phyloP scores from a whole-genome alignment of 805 yeast species.

The Sugiyamaella mastotermitis region DNA sequence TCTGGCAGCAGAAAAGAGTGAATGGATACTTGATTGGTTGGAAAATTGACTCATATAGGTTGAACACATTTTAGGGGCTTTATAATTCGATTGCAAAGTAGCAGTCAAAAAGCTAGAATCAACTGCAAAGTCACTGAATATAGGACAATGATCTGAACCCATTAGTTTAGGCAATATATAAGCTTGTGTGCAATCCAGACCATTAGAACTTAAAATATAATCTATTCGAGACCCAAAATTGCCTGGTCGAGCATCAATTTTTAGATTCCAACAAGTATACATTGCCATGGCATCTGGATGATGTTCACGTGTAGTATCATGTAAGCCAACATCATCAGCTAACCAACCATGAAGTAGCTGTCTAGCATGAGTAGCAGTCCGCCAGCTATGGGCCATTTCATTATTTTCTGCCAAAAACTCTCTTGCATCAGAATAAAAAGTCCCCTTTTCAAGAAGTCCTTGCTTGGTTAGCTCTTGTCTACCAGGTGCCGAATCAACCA shows the following conservation, averaged over 20 bases:
- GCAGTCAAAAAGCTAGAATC: too few relatives aligned
- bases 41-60: slow-evolving; percentile 1
- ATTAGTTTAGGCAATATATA: slow-evolving; percentile 61
- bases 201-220: slow-evolving; percentile 50
- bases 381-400: slow-evolving; percentile 25
- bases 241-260: slow-evolving; percentile 65
- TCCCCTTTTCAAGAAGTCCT: slow-evolving; percentile 3
- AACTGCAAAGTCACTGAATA: slow-evolving; percentile 57
- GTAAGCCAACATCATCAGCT: slow-evolving; percentile 24
- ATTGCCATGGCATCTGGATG: slow-evolving; percentile 53
- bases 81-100: too few relatives aligned
- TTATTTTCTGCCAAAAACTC: background rate
- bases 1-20: slow-evolving; percentile 2
- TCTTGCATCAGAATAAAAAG: background rate
- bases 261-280: slow-evolving; percentile 91
- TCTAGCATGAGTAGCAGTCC: slow-evolving; percentile 38
- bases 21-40: slow-evolving; percentile 1
- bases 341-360: slow-evolving; percentile 42
- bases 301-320: slow-evolving; percentile 33
- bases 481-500: slow-evolving; percentile 76
- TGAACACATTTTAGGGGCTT: too few relatives aligned
- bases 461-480: slow-evolving; percentile 41
- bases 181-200: slow-evolving; percentile 36
- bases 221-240: slow-evolving; percentile 90
- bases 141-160: slow-evolving; percentile 97